Base-by-base conservation (phyloP, 2,329 filamentous ascomycete species). In the Claviceps cyperi region DNA sequence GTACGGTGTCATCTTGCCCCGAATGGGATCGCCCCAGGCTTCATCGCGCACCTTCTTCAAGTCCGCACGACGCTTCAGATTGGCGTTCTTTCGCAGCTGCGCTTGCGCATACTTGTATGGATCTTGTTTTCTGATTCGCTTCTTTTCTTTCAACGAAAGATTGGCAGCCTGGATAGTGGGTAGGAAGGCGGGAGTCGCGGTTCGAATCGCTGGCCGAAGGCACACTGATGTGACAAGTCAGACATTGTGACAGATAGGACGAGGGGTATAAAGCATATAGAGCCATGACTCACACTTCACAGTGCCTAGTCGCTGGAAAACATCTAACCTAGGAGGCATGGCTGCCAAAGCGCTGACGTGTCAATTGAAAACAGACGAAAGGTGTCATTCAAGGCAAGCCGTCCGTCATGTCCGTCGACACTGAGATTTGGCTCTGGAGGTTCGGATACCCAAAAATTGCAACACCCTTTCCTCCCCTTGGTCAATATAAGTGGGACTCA, bases 31-130 rank as follows among this genome's bases (percentile, higher is more conserved):
- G 47, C 91, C 91, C 56, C 83, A 73, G 44, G 74, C 74, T 45
- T 74, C 74, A 52, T 78, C 73, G 52, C 86, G 80, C 62, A 81
- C 72, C 55, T 78, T 70, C 53, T 79, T 66, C 50, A 97, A 76
- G 54, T 81, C 80, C 54, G 78, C 74, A 60, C 84, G 87, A 48
- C 87, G 81, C 60, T 84, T 78, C 44, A 91, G 65, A 62, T 95
- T 94, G 56, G 84, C 86, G 11, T 84, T 80, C 67, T 91, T 94
- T 54, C 87, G 83, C 63, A 89, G 86, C 60, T 84, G 79, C 35
- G 86, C 82, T 66, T 94, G 87, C 3, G 84, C 84, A 67, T 84
- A 78, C 52, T 83, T 75, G 63, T 94, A 96, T 0, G 89, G 89
- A 59, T 97, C 88, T 62, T 80, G 78, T 63, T 84, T 81, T 52